These are phyloP conservation scores for Apodospora peruviana DNA, from an alignment of 495 filamentous ascomycete genomes.

Conservation along the genomic window DNA sequence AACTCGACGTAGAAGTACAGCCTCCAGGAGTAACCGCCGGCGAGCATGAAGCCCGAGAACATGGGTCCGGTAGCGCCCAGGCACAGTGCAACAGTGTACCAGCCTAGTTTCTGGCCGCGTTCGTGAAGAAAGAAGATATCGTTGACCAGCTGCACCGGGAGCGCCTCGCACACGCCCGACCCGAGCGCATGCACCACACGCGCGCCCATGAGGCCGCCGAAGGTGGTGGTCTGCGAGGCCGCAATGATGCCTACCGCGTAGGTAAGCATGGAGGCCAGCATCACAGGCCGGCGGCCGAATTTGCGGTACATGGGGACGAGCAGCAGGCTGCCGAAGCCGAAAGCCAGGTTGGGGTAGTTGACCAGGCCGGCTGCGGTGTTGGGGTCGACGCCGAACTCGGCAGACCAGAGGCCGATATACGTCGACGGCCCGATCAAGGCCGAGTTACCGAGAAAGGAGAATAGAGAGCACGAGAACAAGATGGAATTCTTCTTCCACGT, in stretches of 20 bases:
- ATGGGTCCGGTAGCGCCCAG: conserved; percentile 29
- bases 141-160: conserved; percentile 58
- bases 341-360: conserved; percentile 54
- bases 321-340: conserved; percentile 49
- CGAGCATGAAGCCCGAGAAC: conserved; percentile 34
- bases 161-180: conserved; percentile 52
- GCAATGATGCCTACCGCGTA: conserved; percentile 23
- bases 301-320: conserved; percentile 54
- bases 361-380: conserved; percentile 49
- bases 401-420: conserved; percentile 50
- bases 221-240: conserved; percentile 18
- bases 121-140: conserved; percentile 66
- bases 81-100: conserved; percentile 42
- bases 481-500: conserved; percentile 52
- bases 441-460: conserved; percentile 55
- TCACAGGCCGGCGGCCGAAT: conserved; percentile 52
- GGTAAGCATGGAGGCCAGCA: conserved; percentile 40
- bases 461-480: conserved; percentile 44
- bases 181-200: conserved; percentile 58
- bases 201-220: conserved; percentile 50
- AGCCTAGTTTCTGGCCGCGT: conserved; percentile 58
- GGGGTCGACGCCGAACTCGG: conserved; percentile 44
- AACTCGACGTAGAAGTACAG: conserved; percentile 49
- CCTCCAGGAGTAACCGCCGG: conserved; percentile 26
- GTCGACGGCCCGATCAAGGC: conserved; percentile 48